Percentiles rank a stretch among this genome's conserved stretches.
Evolutionary conservation across 257 asterid genomes (phyloP).

Genomic region (Jasminum sambac): DNA sequence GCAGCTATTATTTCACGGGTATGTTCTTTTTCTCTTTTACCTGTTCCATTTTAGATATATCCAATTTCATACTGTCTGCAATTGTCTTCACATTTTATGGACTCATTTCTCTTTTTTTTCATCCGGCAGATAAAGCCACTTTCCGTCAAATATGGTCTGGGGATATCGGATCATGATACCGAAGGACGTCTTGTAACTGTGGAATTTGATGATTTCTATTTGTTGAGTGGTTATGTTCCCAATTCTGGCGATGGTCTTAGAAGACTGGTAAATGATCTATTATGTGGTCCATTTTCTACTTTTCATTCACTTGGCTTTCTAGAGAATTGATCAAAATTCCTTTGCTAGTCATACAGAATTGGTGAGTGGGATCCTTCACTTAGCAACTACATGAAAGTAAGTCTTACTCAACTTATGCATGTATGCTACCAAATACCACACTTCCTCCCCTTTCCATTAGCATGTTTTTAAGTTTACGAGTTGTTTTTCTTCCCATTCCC

Average conservation of each 20-base stretch:
- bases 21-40: slow-evolving; percentile 24
- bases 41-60: neutral
- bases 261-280: slow-evolving; percentile 62
- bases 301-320: neutral
- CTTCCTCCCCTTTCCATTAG: neutral
- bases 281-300: slow-evolving; percentile 6
- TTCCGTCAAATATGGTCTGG: slow-evolving; percentile 87
- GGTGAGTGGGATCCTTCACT: slow-evolving; percentile 87
- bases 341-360: slow-evolving; percentile 71
- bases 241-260: slow-evolving; percentile 93
- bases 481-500: neutral
- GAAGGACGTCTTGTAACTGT: slow-evolving; percentile 95
- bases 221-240: slow-evolving; percentile 80
- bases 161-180: slow-evolving; percentile 82
- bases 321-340: slow-evolving; percentile 21
- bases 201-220: slow-evolving; percentile 75
- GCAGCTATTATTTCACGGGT: slow-evolving; percentile 94
- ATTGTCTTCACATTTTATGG: neutral
- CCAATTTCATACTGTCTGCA: slow-evolving; percentile 3
- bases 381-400: slow-evolving; percentile 82
- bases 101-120: neutral
- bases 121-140: slow-evolving; percentile 70
- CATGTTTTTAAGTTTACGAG: neutral
- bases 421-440: slow-evolving; percentile 12
- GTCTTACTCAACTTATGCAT: slow-evolving; percentile 24